Evolutionary conservation across 2,329 filamentous ascomycete species (phyloP).

Genomic region (Coniochaeta ligniaria): DNA sequence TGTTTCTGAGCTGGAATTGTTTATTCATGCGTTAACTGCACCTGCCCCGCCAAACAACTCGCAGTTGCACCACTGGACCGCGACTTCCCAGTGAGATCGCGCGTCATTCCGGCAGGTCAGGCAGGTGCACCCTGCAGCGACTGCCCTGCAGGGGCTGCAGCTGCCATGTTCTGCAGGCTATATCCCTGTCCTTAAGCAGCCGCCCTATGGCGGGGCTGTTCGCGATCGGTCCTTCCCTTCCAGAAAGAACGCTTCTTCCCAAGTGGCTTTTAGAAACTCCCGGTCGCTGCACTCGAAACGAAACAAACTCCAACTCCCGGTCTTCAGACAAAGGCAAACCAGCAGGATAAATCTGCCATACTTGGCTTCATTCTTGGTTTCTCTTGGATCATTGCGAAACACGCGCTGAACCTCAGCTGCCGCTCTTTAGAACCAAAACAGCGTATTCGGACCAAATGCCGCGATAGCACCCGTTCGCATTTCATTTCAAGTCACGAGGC

Average conservation of each 20-base stretch:
- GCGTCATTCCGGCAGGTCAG: conserved; percentile 3
- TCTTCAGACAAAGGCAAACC: neutral
- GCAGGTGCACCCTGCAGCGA: neutral
- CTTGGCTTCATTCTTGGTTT: neutral
- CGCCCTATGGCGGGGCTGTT: conserved; percentile 2
- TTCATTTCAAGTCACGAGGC: conserved; percentile 5
- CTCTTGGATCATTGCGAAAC: neutral
- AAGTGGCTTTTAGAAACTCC: conserved; percentile 4
- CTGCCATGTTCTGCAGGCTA: neutral
- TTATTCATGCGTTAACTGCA: conserved; percentile 3
- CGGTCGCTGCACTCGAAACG: neutral
- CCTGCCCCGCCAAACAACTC: conserved; percentile 1
- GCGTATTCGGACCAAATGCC: neutral
- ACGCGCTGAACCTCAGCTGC: neutral
- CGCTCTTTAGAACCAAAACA: neutral
- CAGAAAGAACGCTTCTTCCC: conserved; percentile 2
- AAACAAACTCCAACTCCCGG: neutral
- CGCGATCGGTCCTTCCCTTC: neutral
- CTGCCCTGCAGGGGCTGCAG: neutral
- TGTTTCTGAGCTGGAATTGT: neutral
- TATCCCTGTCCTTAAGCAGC: neutral
- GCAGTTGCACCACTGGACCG: neutral
- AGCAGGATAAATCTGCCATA: neutral
- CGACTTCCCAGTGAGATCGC: neutral
- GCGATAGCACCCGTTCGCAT: conserved; percentile 10